A percentile compares a stretch with the other conserved stretches of the same genome.
These are phyloP conservation scores for Neofusicoccum umdonicola DNA, from an alignment of 2,329 filamentous ascomycete genomes.

Conservation along the genomic window DNA sequence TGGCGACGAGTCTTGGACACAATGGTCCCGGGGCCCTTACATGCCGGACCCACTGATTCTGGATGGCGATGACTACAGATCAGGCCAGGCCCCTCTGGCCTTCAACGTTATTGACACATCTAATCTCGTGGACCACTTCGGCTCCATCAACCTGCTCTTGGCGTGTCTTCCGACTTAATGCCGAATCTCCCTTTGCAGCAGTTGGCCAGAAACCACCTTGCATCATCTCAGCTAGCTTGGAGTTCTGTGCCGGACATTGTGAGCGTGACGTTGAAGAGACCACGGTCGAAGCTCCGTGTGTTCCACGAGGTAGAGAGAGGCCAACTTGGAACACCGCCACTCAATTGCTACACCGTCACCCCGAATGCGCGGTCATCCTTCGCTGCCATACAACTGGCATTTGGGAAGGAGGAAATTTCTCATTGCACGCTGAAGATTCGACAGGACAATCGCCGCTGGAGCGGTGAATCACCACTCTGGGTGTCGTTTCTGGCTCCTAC, in stretches of 20 bases:
- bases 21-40: conserved; percentile 36
- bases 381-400: conserved; percentile 21
- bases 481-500: conserved; percentile 21
- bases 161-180: conserved; percentile 14
- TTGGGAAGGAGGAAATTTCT: conserved; percentile 17
- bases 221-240: conserved; percentile 20
- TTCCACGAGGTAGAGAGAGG: conserved; percentile 12
- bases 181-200: background rate
- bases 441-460: conserved; percentile 19
- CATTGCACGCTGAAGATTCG: conserved; percentile 17
- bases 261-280: conserved; percentile 22
- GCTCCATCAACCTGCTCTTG: conserved; percentile 45
- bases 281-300: conserved; percentile 14
- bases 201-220: background rate
- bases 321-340: conserved; percentile 16
- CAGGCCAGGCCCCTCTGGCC: conserved; percentile 26
- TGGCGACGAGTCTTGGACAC: conserved; percentile 23
- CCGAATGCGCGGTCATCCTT: conserved; percentile 14
- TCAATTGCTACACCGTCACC: conserved; percentile 19
- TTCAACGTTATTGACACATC: conserved; percentile 60
- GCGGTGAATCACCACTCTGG: conserved; percentile 18
- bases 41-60: conserved; percentile 43
- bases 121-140: conserved; percentile 45
- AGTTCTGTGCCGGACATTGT: conserved; percentile 20
- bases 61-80: conserved; percentile 44